Percentiles rank a stretch among this genome's conserved stretches.
Conservation (phyloP, 306 rosid genomes). For the Dalbergia cultrata region DNA sequence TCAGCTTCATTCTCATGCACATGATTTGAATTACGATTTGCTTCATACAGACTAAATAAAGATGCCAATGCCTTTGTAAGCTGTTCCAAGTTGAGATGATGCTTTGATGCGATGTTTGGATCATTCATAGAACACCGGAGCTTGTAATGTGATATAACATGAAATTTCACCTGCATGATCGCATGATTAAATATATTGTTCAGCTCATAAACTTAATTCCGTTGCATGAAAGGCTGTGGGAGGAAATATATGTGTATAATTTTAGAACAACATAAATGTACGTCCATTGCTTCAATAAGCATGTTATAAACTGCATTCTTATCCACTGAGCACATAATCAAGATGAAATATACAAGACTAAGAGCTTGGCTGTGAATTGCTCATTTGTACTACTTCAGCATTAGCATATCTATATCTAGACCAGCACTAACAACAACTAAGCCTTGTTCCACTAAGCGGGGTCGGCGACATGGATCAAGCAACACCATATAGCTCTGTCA, state of each 20-base stretch:
- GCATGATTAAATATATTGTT: slow-evolving; percentile 37
- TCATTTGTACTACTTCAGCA: too few relatives aligned
- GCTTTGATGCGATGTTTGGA: slow-evolving; percentile 73
- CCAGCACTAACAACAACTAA: too few relatives aligned
- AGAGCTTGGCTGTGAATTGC: too few relatives aligned
- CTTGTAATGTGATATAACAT: slow-evolving; percentile 76
- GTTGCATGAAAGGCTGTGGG: slow-evolving; percentile 28
- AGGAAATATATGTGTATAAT: neutral
- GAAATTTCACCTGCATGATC: slow-evolving; percentile 80
- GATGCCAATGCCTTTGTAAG: slow-evolving; percentile 83
- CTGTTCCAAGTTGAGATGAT: slow-evolving; percentile 89
- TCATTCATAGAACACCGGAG: slow-evolving; percentile 59
- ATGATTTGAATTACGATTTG: slow-evolving; percentile 55
- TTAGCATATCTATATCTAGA: too few relatives aligned
- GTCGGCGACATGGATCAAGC: too few relatives aligned
- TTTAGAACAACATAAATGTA: slow-evolving; percentile 21
- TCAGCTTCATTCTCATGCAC: slow-evolving; percentile 80
- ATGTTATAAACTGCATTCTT: neutral
- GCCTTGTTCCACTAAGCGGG: too few relatives aligned
- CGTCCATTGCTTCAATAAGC: slow-evolving; percentile 22
- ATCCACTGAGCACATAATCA: neutral
- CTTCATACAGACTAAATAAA: slow-evolving; percentile 72
- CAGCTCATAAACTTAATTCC: slow-evolving; percentile 18
- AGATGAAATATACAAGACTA: too few relatives aligned
- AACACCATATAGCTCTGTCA: too few relatives aligned